Conservation (phyloP, 1,284 basidiomycete species). For the Cryptococcus neoformans region DNA sequence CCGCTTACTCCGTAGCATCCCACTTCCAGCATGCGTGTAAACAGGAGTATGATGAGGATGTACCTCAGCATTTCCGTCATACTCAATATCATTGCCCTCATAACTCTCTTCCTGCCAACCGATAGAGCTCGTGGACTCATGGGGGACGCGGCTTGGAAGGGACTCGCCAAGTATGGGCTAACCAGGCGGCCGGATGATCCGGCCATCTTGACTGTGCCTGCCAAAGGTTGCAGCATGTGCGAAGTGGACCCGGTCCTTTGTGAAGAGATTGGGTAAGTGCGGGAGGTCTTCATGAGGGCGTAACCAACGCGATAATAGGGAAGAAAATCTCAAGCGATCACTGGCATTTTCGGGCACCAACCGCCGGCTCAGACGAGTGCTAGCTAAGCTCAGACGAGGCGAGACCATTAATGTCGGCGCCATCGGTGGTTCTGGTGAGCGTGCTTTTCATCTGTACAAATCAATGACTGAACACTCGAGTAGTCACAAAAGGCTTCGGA, state of each 20-base stretch:
- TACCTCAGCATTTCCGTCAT: constrained; percentile 14
- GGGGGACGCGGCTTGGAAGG: constrained; percentile 1
- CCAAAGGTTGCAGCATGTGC: constrained; percentile 10
- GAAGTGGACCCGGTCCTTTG: constrained; percentile 11
- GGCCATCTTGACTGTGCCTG: neutral
- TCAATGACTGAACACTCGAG: no score
- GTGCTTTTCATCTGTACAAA: no score
- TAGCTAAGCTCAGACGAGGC: constrained; percentile 25
- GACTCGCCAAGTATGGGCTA: neutral
- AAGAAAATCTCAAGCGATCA: neutral
- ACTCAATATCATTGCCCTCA: constrained; percentile 14
- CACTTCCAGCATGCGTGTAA: no score
- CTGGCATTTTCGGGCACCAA: constrained; percentile 16
- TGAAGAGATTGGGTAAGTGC: constrained; percentile 14
- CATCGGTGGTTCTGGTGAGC: constrained; percentile 25
- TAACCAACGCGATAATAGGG: no score
- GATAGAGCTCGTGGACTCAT: constrained; percentile 6
- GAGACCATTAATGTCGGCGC: constrained; percentile 23
- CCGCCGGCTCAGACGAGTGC: constrained; percentile 20
- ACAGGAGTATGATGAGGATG: constrained; percentile 3
- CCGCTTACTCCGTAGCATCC: no score
- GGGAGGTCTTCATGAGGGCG: no score
- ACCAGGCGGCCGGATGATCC: neutral
- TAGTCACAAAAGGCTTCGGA: constrained; percentile 24
- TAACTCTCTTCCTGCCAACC: constrained; percentile 8